Base-by-base conservation (phyloP, 2,329 filamentous ascomycete species). In the Chrysosporium queenslandicum region DNA sequence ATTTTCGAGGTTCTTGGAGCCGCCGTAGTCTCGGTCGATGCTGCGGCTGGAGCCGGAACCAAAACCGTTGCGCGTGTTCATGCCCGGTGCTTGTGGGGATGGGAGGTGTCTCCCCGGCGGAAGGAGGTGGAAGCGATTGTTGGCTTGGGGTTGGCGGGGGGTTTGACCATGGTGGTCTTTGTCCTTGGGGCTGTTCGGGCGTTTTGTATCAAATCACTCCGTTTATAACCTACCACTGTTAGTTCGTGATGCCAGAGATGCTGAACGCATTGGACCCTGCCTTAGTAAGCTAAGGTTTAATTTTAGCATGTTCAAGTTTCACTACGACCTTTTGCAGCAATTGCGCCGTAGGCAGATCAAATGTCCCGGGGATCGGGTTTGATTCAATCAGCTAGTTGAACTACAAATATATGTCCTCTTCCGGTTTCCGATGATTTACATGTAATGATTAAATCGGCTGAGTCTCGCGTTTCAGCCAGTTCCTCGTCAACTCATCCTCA, bases 401-500 rank as follows among this genome's bases (percentile, higher is more conserved):
- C 3, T 37, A 21, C 37, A 21, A 11, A 21, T n/a, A 23, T 4
- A 25, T 37, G 11, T 9, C n/a, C 1, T 37, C 12, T n/a, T 27
- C 21, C 18, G 4, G 16, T 27, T 11, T 16, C 20, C 25, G 2
- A 2, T 29, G 2, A 11, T 43, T 14, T n/a, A n/a, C n/a, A n/a
- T n/a, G 11, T n/a, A 14, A 16, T 5, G 34, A 37, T 53, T 49
- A 58, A 20, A 58, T 54, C 5, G 82, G 79, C 62, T 78, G 76
- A n/a, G 87, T 94, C 73, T 98, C 92, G 63, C 87, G 80, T 71
- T 87, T 79, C 61, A 98, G 74, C 91, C 91, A 98, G 52, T 78
- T 79, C 67, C 80, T 72, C 1, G 87, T 86, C 60, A 85, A 65
- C 46, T 81, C 71, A 64, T 94, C 88, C 2, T 80, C 74, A 58